phyloP scores from a whole-genome alignment of 2,329 filamentous ascomycete species.

The Alternaria sp. region DNA sequence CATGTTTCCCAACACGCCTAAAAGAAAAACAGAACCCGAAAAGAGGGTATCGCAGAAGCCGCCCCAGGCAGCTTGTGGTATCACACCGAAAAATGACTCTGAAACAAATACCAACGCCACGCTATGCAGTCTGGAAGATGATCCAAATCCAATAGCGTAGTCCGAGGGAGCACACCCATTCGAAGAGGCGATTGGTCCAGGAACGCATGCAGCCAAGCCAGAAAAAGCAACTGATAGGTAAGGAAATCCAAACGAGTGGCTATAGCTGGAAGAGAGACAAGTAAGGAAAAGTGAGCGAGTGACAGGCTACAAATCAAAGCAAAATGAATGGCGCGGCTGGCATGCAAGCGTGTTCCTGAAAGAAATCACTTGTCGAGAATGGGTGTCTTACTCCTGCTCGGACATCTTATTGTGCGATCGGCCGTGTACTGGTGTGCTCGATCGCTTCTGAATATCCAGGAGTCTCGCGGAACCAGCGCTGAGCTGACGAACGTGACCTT shows the following conservation, averaged over 20 bases:
- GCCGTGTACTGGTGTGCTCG: slow-evolving; percentile 43
- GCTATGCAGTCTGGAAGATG: slow-evolving; percentile 30
- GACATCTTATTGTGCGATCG: slow-evolving; percentile 37
- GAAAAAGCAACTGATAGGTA: slow-evolving; percentile 20
- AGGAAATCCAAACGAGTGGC: slow-evolving; percentile 20
- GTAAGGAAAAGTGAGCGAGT: slow-evolving; percentile 43
- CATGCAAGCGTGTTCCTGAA: slow-evolving; percentile 36
- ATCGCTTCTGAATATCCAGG: slow-evolving; percentile 65
- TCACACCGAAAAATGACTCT: slow-evolving; percentile 30
- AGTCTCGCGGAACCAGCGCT: slow-evolving; percentile 81
- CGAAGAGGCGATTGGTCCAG: slow-evolving; percentile 10
- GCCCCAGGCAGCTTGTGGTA: slow-evolving; percentile 34
- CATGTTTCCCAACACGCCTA: slow-evolving; percentile 8
- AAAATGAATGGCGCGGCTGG: slow-evolving; percentile 49
- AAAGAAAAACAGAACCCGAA: slow-evolving; percentile 18
- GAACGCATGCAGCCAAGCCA: slow-evolving; percentile 35
- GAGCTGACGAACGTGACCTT: slow-evolving; percentile 72
- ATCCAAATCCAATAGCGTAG: slow-evolving; percentile 8
- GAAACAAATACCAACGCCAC: slow-evolving; percentile 37
- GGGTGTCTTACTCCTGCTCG: slow-evolving; percentile 33
- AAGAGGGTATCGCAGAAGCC: slow-evolving; percentile 33
- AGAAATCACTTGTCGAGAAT: slow-evolving; percentile 27
- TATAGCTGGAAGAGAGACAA: slow-evolving; percentile 33
- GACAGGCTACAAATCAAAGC: slow-evolving; percentile 49
- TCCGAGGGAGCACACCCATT: slow-evolving; percentile 10